Evolutionary conservation across 2,329 filamentous ascomycete species (phyloP), one percentile per base, ranked within the genome.

Genomic region (Sclerotinia subarctica): DNA sequence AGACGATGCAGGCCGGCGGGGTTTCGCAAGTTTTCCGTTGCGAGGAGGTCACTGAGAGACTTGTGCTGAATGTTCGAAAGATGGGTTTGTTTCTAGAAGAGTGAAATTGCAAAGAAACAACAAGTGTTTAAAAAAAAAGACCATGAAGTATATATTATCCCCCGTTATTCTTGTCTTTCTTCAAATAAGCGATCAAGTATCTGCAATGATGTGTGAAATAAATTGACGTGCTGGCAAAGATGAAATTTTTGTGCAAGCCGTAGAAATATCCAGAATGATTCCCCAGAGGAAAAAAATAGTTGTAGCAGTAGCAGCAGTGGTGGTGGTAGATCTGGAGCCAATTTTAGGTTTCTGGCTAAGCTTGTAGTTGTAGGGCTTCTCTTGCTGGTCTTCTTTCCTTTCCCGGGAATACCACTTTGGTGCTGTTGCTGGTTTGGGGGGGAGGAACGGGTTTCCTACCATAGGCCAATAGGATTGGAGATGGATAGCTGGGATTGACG

Each of bases 1-100:
- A 67, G 60, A 53, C 64, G 52, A 60, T 51, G 65, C 65, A 67
- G 56, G 65, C 65, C 42, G 58, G 67, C 51, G 64, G 68, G 46
- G 58, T 53, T 56, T 57, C 54, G 58, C 38, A 46, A 54, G 58
- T 32, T 63, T 67, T 70, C 64, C 68, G 68, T 59, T 68, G 38
- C n/a, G 8, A 32, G 24, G 35, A 58, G 54, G n/a, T 26, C 38
- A 64, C 54, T 13, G 60, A 29, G 59, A 52, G 59, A 56, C 29
- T 58, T 58, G 44, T 52, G 35, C 29, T 44, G 38, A 54, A 46
- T 26, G 26, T 24, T 52, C 17, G 44, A 26, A 24, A 32, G 60
- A 49, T 62, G 26, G 29, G 38, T 35, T 42, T 46, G 44, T 47
- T 38, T 42, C n/a, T 26, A n/a, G 32, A 52, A 53, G 24, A 51